A percentile compares a stretch with the other conserved stretches of the same genome.
Evolutionary conservation across 2,329 filamentous ascomycete genomes (phyloP).

Genomic region (Paecilomyces sp.): DNA sequence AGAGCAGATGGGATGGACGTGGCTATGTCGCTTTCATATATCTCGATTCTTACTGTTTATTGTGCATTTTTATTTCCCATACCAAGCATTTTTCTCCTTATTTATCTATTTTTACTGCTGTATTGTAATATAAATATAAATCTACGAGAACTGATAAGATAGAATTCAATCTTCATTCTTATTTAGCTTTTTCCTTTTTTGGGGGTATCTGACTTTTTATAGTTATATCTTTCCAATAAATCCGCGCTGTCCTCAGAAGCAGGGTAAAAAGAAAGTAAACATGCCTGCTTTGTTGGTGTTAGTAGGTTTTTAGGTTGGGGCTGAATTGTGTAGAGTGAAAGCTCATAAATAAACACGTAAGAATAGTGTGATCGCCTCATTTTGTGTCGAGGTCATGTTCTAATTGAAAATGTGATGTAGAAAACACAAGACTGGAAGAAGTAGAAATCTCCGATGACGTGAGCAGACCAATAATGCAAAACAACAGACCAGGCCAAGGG

Average conservation of each 20-base stretch:
- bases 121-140: neutral
- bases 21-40: too few species aligned
- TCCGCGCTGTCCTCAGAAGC: neutral
- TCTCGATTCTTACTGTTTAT: too few species aligned
- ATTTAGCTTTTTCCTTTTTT: neutral
- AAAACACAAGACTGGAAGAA: neutral
- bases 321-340: neutral
- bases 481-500: neutral
- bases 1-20: too few species aligned
- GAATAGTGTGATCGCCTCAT: neutral
- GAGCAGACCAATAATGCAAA: neutral
- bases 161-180: slow-evolving; percentile 1
- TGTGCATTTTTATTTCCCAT: too few species aligned
- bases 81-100: too few species aligned
- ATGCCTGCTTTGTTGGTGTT: neutral
- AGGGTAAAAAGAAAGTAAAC: neutral
- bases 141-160: neutral
- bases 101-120: too few species aligned
- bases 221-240: neutral
- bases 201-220: slow-evolving; percentile 6
- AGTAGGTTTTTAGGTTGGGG: neutral
- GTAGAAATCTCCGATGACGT: neutral
- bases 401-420: neutral
- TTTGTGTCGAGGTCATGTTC: neutral
- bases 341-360: neutral